Conservation (phyloP, 2,329 filamentous ascomycete genomes). For the Botrytis porri region DNA sequence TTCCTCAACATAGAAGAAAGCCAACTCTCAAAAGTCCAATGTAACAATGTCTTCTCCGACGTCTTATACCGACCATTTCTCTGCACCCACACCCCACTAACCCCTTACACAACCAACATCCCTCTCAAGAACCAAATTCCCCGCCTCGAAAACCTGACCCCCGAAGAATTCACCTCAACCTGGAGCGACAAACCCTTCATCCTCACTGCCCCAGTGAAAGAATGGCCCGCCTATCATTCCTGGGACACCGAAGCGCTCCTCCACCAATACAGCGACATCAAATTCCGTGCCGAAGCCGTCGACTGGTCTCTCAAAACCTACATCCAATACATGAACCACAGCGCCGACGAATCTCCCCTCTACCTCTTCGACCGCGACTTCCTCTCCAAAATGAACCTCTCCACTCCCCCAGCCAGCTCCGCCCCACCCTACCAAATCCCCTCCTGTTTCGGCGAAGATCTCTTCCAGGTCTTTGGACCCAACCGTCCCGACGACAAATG, state of each 20-base stretch:
- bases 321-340: slow-evolving; percentile 75
- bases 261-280: slow-evolving; percentile 59
- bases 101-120: slow-evolving; percentile 67
- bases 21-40: slow-evolving; percentile 60
- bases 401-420: slow-evolving; percentile 51
- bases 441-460: slow-evolving; percentile 78
- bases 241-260: slow-evolving; percentile 74
- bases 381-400: slow-evolving; percentile 77
- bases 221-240: slow-evolving; percentile 72
- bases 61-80: slow-evolving; percentile 85
- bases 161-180: slow-evolving; percentile 67
- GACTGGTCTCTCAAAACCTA: slow-evolving; percentile 88
- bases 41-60: slow-evolving; percentile 82
- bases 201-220: slow-evolving; percentile 73
- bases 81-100: slow-evolving; percentile 72
- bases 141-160: slow-evolving; percentile 64
- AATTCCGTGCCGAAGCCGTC: slow-evolving; percentile 87
- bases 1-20: slow-evolving; percentile 57
- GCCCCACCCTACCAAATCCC: slow-evolving; percentile 69
- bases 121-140: slow-evolving; percentile 70
- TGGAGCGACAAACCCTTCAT: slow-evolving; percentile 87
- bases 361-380: slow-evolving; percentile 91
- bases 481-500: slow-evolving; percentile 86
- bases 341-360: slow-evolving; percentile 79
- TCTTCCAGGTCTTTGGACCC: slow-evolving; percentile 74